Evolutionary conservation across 495 filamentous ascomycete genomes (phyloP), one percentile per base, ranked within the genome.

Genomic region (Peziza echinospora): DNA sequence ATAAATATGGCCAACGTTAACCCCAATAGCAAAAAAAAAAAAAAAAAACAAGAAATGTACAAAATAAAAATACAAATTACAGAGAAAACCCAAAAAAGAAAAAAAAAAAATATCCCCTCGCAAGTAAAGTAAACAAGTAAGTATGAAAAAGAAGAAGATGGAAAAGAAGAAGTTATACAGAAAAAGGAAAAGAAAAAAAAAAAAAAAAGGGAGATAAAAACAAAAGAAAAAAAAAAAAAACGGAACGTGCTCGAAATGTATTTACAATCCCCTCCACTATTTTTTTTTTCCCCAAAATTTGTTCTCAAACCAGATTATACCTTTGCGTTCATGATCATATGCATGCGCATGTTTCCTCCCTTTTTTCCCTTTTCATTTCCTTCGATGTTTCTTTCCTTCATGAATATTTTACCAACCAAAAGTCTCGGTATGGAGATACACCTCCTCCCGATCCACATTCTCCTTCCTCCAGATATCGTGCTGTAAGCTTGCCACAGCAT

Each of bases 381-480:
- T 2, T 17, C 30, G 30, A 17, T 3, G 6, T 44, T n/a, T n/a
- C n/a, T n/a, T n/a, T n/a, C n/a, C n/a, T n/a, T n/a, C n/a, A n/a
- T n/a, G n/a, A n/a, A n/a, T n/a, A n/a, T n/a, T n/a, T 39, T 57
- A 60, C 56, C 56, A 60, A 22, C 57, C 57, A 39, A 60, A 60
- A 1, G 56, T 93, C 69, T 96, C 87, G 9, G 85, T 79, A 68
- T 94, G 87, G 62, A 96, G 61, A 60, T 84, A 93, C 48, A 96
- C 78, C 72, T 96, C 87, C 57, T 93, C 87, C 40, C 76, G 73
- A 44, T 70, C 70, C 45, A 28, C 13, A 5, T 46, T 24, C 16
- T 76, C 71, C 52, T 81, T 77, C 2, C 68, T 71, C 79, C 82
- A 80, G 26, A 96, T 85, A 61, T 77, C 71, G 26, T 69, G 68